Percentiles rank a stretch among this genome's conserved stretches.
These are phyloP conservation scores for Cinnamomum chago DNA, from an alignment of 164 flowering plant species.

Conservation along the genomic window DNA sequence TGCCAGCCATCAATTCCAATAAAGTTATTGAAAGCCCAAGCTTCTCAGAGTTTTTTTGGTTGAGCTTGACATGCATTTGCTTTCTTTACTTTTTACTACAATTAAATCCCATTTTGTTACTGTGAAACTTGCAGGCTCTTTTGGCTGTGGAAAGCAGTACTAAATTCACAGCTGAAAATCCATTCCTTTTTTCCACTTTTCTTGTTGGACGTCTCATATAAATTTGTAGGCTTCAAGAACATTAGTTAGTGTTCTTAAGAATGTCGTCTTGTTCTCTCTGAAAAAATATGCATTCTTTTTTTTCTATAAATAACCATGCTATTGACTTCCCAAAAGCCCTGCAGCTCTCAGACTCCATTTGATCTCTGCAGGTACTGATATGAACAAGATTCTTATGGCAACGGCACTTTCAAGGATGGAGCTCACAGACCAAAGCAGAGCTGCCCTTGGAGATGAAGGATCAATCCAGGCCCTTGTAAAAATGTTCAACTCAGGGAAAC, in stretches of 20 bases:
- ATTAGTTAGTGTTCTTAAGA: too few relatives aligned
- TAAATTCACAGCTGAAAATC: too few relatives aligned
- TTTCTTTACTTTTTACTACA: neutral
- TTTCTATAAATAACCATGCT: neutral
- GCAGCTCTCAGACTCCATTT: neutral
- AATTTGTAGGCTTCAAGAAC: too few relatives aligned
- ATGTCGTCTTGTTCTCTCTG: too few relatives aligned
- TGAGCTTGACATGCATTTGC: neutral
- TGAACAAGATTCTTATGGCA: constrained; percentile 87
- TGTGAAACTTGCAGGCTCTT: too few relatives aligned
- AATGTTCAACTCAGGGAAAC: constrained; percentile 72
- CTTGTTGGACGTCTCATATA: too few relatives aligned
- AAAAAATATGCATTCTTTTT: neutral
- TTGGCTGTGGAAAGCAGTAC: too few relatives aligned
- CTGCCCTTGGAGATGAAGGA: constrained; percentile 65
- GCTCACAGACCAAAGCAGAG: constrained; percentile 63
- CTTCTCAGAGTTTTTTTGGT: neutral
- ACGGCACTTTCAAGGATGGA: constrained; percentile 78
- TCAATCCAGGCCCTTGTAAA: constrained; percentile 66
- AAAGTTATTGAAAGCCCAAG: neutral
- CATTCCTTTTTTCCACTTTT: too few relatives aligned
- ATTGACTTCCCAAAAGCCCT: neutral
- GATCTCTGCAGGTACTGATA: constrained; percentile 70
- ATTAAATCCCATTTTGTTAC: neutral
- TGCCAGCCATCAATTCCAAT: neutral